phyloP scores from a whole-genome alignment of 805 yeast genomes.

The Metschnikowia cerradonensis region DNA sequence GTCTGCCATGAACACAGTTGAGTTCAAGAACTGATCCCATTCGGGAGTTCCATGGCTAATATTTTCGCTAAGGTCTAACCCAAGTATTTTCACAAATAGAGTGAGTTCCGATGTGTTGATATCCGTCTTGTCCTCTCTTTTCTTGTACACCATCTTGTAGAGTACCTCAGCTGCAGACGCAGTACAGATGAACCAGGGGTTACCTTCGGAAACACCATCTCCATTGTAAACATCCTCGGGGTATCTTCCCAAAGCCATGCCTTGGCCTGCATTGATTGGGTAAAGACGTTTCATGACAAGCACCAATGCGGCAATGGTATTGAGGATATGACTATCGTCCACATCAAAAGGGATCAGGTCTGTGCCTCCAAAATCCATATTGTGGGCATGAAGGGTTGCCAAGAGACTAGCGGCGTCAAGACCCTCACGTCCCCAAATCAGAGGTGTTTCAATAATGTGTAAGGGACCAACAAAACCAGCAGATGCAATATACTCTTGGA shows the following conservation, averaged over 20 bases:
- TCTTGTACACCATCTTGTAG: slow-evolving; percentile 49
- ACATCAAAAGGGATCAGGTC: slow-evolving; percentile 59
- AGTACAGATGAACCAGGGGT: slow-evolving; percentile 89
- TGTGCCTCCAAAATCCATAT: slow-evolving; percentile 24
- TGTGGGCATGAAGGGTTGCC: slow-evolving; percentile 48
- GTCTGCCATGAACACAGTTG: slow-evolving; percentile 57
- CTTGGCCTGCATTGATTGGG: slow-evolving; percentile 63
- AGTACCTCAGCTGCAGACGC: slow-evolving; percentile 64
- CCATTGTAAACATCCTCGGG: slow-evolving; percentile 93
- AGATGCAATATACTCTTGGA: slow-evolving; percentile 36
- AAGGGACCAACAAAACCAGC: slow-evolving; percentile 34
- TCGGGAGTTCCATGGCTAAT: slow-evolving; percentile 39
- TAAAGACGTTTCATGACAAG: slow-evolving; percentile 69
- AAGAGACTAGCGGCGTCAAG: slow-evolving; percentile 73
- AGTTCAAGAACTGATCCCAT: slow-evolving; percentile 43
- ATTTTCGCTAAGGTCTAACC: slow-evolving; percentile 4
- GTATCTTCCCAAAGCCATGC: slow-evolving; percentile 82
- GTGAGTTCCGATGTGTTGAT: slow-evolving; percentile 32
- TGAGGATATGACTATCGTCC: slow-evolving; percentile 52
- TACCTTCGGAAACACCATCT: slow-evolving; percentile 65
- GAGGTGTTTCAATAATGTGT: slow-evolving; percentile 55
- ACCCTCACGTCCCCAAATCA: slow-evolving; percentile 52
- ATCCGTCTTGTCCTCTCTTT: slow-evolving; percentile 37
- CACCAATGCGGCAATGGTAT: slow-evolving; percentile 59
- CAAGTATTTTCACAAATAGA: slow-evolving; percentile 7